phyloP scores from a whole-genome alignment of 495 filamentous ascomycete genomes.

The Penicillium angulare region DNA sequence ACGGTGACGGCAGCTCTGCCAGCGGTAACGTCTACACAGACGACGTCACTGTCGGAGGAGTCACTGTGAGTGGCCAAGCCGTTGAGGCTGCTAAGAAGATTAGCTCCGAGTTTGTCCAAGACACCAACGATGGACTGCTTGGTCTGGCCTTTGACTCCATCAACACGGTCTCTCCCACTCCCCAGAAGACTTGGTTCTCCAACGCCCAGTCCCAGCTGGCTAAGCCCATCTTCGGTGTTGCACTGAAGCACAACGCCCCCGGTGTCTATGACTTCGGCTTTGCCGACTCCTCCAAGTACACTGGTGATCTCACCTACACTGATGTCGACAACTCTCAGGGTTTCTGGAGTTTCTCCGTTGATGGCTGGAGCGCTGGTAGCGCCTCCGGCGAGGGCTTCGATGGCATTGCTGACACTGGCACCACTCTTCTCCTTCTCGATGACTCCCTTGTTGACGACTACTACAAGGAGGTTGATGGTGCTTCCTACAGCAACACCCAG shows the following conservation, averaged over 20 bases:
- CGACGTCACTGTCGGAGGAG: slow-evolving; percentile 61
- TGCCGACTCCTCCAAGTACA: slow-evolving; percentile 61
- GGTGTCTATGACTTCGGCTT: slow-evolving; percentile 73
- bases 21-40: slow-evolving; percentile 66
- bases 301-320: slow-evolving; percentile 58
- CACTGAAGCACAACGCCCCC: slow-evolving; percentile 57
- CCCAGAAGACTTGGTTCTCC: slow-evolving; percentile 68
- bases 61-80: slow-evolving; percentile 59
- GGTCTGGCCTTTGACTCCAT: slow-evolving; percentile 68
- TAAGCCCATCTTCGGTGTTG: slow-evolving; percentile 62
- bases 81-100: slow-evolving; percentile 64
- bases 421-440: slow-evolving; percentile 64
- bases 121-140: slow-evolving; percentile 66
- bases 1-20: slow-evolving; percentile 67
- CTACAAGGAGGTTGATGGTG: slow-evolving; percentile 55
- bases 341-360: slow-evolving; percentile 68
- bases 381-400: slow-evolving; percentile 19
- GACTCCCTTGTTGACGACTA: slow-evolving; percentile 53
- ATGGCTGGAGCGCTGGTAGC: slow-evolving; percentile 57
- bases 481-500: slow-evolving; percentile 17
- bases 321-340: slow-evolving; percentile 55
- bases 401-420: slow-evolving; percentile 58
- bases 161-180: slow-evolving; percentile 60
- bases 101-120: slow-evolving; percentile 56
- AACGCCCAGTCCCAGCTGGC: slow-evolving; percentile 57